These are phyloP conservation scores for Musa beccarii DNA, from an alignment of 176 grass and related monocot species.

Conservation along the genomic window DNA sequence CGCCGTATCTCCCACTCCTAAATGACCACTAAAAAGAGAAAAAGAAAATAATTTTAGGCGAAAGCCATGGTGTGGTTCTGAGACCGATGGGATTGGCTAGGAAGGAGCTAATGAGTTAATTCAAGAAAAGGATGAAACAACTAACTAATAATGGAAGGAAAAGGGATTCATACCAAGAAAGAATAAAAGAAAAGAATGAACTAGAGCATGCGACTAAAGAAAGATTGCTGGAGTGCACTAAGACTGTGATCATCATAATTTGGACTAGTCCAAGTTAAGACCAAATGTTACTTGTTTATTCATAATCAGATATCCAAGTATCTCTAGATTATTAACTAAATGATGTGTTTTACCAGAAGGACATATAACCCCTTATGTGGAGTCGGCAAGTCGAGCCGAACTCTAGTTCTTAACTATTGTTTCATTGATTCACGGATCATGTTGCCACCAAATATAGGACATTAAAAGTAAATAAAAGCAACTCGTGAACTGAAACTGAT, in stretches of 20 bases:
- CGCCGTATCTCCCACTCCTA: not conserved
- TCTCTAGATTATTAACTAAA: not conserved
- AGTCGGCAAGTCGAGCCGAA: not conserved
- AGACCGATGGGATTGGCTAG: not conserved
- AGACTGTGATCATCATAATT: not conserved
- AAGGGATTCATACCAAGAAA: not conserved
- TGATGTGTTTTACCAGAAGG: too few relatives aligned
- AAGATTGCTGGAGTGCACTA: not conserved
- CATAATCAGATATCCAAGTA: not conserved
- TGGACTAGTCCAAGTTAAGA: not conserved
- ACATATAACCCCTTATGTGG: not conserved
- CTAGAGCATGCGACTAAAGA: not conserved
- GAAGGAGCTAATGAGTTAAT: not conserved
- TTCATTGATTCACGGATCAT: not conserved
- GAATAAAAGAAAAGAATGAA: not conserved
- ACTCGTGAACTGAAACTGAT: too few relatives aligned
- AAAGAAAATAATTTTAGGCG: not conserved
- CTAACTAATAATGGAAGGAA: not conserved
- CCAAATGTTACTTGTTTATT: not conserved
- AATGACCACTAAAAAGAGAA: not conserved
- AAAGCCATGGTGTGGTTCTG: not conserved
- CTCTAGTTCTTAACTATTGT: not conserved
- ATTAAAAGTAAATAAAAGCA: not conserved
- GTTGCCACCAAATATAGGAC: not conserved
- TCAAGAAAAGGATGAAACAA: not conserved